Evolutionary conservation across 805 yeast species (phyloP).

Genomic region (Jamesozyma jinghongensis): DNA sequence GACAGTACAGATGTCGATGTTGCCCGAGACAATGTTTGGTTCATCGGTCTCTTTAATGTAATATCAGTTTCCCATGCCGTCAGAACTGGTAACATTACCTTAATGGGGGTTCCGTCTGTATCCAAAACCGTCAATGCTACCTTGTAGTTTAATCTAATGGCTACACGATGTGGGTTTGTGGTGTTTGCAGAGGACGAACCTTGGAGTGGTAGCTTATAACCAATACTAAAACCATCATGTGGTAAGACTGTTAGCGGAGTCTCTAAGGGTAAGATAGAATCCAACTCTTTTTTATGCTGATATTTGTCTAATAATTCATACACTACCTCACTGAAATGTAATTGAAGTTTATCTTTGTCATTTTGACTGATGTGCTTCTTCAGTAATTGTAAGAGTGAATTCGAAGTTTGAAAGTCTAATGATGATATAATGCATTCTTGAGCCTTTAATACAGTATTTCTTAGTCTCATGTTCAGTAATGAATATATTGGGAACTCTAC

Average conservation of each 20-base stretch:
- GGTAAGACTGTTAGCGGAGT: slow-evolving; percentile 16
- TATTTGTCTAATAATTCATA: slow-evolving; percentile 17
- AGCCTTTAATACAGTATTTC: slow-evolving; percentile 18
- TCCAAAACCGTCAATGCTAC: neutral
- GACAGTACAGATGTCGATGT: slow-evolving; percentile 4
- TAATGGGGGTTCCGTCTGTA: too few species aligned
- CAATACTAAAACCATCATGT: slow-evolving; percentile 22
- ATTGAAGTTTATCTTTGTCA: neutral
- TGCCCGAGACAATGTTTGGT: slow-evolving; percentile 1
- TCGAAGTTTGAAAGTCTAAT: slow-evolving; percentile 27
- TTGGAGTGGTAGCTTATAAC: slow-evolving; percentile 20
- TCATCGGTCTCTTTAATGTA: slow-evolving; percentile 17
- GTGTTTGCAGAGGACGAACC: neutral
- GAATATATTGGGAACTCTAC: slow-evolving; percentile 26
- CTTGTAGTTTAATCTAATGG: slow-evolving; percentile 16
- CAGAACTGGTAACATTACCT: slow-evolving; percentile 10
- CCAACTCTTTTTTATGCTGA: slow-evolving; percentile 11
- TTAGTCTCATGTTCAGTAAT: slow-evolving; percentile 25
- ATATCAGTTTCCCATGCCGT: slow-evolving; percentile 30
- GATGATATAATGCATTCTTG: slow-evolving; percentile 23
- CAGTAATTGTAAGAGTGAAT: slow-evolving; percentile 15
- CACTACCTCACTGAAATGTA: slow-evolving; percentile 12
- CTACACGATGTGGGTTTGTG: slow-evolving; percentile 17
- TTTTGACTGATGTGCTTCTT: slow-evolving; percentile 5
- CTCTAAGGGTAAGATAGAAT: slow-evolving; percentile 17